phyloP scores from a whole-genome alignment of 768 basidiomycete genomes.

The Chalciporus chontae region DNA sequence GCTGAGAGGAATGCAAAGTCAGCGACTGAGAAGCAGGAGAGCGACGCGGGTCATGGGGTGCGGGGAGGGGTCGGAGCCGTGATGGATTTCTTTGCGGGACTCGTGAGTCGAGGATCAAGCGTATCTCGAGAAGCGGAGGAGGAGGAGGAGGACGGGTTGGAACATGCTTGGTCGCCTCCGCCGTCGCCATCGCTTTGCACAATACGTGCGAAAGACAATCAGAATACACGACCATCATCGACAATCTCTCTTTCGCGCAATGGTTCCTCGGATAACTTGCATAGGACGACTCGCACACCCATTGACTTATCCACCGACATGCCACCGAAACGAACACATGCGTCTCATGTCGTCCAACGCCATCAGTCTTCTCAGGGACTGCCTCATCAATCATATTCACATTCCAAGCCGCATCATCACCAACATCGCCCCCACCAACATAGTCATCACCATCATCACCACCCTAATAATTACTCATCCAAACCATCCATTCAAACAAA shows the following conservation, averaged over 20 bases:
- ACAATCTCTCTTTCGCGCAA: conserved; percentile 14
- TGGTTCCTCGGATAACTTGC: conserved; percentile 23
- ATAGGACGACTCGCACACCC: conserved; percentile 4
- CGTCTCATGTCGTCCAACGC: conserved; percentile 11
- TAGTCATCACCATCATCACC: conserved; percentile 19
- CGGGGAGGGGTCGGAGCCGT: conserved; percentile 49
- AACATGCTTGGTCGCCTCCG: conserved; percentile 18
- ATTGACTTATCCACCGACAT: conserved; percentile 13
- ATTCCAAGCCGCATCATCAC: conserved; percentile 16
- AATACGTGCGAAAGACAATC: conserved; percentile 9
- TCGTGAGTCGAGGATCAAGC: conserved; percentile 39
- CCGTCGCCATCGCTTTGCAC: conserved; percentile 25
- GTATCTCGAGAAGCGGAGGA: conserved; percentile 16
- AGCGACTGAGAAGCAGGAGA: conserved; percentile 20
- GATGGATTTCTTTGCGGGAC: conserved; percentile 62
- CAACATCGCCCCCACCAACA: conserved; percentile 17
- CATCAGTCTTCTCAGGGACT: conserved; percentile 24
- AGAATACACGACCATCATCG: conserved; percentile 11
- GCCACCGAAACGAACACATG: conserved; percentile 4
- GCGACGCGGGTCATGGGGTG: conserved; percentile 35
- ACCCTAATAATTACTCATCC: conserved; percentile 25
- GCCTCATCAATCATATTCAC: conserved; percentile 21
- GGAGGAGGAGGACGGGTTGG: conserved; percentile 1
- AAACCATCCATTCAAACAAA: conserved; percentile 21
- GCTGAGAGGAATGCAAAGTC: conserved; percentile 46